Base-by-base conservation (phyloP, 805 yeast species). In the Saturnispora zaruensis region DNA sequence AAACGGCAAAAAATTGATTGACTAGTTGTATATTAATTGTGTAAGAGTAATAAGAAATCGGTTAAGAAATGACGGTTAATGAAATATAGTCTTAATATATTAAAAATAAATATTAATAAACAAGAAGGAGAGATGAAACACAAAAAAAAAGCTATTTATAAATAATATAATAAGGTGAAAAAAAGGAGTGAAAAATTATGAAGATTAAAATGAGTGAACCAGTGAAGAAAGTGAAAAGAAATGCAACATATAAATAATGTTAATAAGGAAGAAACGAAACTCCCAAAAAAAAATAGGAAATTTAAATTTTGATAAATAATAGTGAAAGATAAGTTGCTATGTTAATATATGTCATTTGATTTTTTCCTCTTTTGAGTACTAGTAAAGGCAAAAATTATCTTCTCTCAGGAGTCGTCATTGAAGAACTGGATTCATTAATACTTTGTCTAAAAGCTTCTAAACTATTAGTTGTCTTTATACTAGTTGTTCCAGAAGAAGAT, bases 371-470 rank as follows among this genome's bases (percentile, higher is more conserved):
- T 8, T 11, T 8, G 13, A 14, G 32, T 11, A 28, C 32, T 5
- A 8, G 11, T 8, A 6, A 18, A 36, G 21, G n/a, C n/a, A n/a
- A n/a, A 36, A 36, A 6, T 44, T n/a, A 34, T 18, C 44, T 33
- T 21, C 40, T 33, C 9, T 40, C 36, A 32, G 30, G 30, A 23
- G 32, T 45, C 46, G 25, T 38, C 26, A 41, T 16, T 41, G 44
- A 25, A 25, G 44, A 41, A 6, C 23, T 16, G 9, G 45, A 42
- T 26, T 56, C 55, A 20, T 50, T 50, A 24, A 71, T 64, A 30
- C 72, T 70, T 62, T 69, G 71, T 59, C 74, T 69, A 54, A 71
- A 72, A 51, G 67, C 72, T 48, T 73, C 77, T 21, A 71, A 52
- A 25, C 71, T 64, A 8, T 73, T 65, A 28, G 51, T 60, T n/a